A percentile compares a stretch with the other conserved stretches of the same genome.
phyloP scores from a whole-genome alignment of 345 rosid genomes.

The Eucalyptus shirleyi region DNA sequence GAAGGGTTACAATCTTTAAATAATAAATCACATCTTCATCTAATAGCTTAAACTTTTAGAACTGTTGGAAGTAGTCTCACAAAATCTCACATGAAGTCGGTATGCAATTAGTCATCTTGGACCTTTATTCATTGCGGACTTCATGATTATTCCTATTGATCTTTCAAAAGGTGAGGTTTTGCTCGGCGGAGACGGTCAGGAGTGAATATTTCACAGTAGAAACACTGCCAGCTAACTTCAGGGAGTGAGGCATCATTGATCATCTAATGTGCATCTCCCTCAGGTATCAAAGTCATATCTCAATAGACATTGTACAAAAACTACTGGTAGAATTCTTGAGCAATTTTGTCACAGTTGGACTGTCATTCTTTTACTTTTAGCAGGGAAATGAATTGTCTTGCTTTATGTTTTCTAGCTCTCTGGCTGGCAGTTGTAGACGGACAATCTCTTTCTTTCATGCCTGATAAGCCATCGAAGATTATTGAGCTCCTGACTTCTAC shows the following conservation, averaged over 20 bases:
- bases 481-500: not conserved
- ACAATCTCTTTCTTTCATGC: not conserved
- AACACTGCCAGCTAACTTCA: constrained; percentile 50
- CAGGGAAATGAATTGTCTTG: not conserved
- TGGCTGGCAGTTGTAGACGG: not conserved
- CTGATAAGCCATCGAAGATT: not conserved
- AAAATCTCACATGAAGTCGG: no score
- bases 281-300: not conserved
- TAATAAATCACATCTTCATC: no score
- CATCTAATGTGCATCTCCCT: not conserved
- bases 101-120: not conserved
- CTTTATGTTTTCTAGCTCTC: not conserved
- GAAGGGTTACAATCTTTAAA: no score
- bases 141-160: not conserved
- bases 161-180: constrained; percentile 60
- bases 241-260: constrained; percentile 6
- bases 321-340: not conserved
- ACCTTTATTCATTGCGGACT: not conserved
- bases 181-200: constrained; percentile 52
- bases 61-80: no score
- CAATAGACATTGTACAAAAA: not conserved
- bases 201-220: constrained; percentile 73
- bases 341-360: not conserved
- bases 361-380: not conserved
- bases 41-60: no score